Conservation (phyloP, 1,284 basidiomycete species). For the Cronartium quercuum region DNA sequence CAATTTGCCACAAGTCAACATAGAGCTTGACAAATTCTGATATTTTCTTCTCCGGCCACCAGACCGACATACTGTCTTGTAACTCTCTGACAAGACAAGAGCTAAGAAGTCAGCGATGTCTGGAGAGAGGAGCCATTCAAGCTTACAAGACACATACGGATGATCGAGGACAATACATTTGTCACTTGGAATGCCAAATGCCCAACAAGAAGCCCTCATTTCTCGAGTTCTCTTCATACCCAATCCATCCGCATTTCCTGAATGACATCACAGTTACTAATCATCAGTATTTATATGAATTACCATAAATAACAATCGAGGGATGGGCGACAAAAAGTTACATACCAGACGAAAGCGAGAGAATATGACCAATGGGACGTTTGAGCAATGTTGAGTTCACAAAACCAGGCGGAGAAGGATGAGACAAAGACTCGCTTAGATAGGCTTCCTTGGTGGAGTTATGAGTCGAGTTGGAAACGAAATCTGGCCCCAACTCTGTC, state of each 20-base stretch:
- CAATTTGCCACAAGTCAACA: conserved; percentile 31
- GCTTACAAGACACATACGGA: conserved; percentile 15
- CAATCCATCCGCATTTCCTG: conserved; percentile 32
- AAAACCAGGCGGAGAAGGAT: not conserved
- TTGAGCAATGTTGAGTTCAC: not conserved
- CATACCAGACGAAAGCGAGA: conserved; percentile 35
- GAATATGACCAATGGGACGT: conserved; percentile 20
- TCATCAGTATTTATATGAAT: not conserved
- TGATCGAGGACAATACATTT: conserved; percentile 27
- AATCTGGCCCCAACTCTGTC: not conserved
- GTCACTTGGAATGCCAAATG: conserved; percentile 18
- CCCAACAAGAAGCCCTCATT: conserved; percentile 31
- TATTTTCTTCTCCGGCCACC: conserved; percentile 30
- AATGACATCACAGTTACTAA: too few species aligned
- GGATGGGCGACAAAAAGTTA: not conserved
- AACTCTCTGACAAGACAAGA: conserved; percentile 14
- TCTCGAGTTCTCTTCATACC: conserved; percentile 24
- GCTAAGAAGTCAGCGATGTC: not conserved
- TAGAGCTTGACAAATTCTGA: conserved; percentile 21
- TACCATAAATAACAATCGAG: not conserved
- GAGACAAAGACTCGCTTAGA: not conserved
- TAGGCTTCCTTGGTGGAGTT: not conserved
- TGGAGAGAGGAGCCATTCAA: not conserved
- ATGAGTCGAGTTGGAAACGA: not conserved
- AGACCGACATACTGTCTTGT: conserved; percentile 33